phyloP scores from a whole-genome alignment of 345 rosid species.

The Reutealis trisperma region DNA sequence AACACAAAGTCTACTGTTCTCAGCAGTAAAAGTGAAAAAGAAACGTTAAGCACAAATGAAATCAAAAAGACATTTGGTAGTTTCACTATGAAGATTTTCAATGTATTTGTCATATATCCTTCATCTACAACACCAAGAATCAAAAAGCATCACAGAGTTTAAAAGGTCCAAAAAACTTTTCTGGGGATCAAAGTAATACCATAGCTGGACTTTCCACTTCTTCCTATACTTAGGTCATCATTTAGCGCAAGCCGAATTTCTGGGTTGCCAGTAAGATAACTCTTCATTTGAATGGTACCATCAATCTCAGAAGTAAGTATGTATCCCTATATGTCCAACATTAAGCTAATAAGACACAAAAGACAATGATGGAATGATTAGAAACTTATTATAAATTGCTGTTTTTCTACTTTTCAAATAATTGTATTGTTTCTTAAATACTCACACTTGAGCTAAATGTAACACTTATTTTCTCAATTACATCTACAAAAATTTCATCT shows the following conservation, averaged over 20 bases:
- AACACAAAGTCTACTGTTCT: not conserved
- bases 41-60: not conserved
- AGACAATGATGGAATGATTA: not conserved
- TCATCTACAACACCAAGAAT: not conserved
- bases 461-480: conserved; percentile 97
- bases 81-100: not conserved
- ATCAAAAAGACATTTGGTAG: not conserved
- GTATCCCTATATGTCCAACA: conserved; percentile 60
- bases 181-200: conserved; percentile 42
- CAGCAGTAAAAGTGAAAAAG: not conserved
- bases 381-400: not conserved
- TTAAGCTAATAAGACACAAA: not conserved
- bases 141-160: not conserved
- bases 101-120: not conserved
- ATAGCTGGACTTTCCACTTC: conserved; percentile 70
- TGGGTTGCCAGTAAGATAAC: conserved; percentile 91
- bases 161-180: conserved; percentile 4
- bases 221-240: conserved; percentile 75
- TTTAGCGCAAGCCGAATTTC: conserved; percentile 94
- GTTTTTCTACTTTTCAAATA: not conserved
- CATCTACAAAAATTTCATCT: conserved; percentile 96
- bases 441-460: conserved; percentile 98
- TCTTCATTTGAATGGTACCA: conserved; percentile 99
- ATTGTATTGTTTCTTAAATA: conserved; percentile 1
- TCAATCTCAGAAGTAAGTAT: conserved; percentile 96